These are phyloP conservation scores for Aphanomyces stellatus DNA, from an alignment of 352 stramenopile genomes.

Conservation along the genomic window DNA sequence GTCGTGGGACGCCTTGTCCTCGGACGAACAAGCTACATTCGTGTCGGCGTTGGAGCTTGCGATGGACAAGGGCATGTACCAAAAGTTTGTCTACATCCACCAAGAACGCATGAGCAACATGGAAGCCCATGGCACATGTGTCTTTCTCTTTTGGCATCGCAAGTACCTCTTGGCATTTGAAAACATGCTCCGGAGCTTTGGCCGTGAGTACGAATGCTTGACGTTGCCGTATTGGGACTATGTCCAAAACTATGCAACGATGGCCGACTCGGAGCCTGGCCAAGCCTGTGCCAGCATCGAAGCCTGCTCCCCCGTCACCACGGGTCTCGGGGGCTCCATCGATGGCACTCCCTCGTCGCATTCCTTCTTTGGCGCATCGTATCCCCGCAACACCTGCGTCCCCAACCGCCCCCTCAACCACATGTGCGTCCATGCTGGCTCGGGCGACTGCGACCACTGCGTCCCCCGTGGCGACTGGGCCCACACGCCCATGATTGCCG, in stretches of 20 bases:
- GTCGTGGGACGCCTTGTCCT: constrained; percentile 36
- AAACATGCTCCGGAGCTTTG: constrained; percentile 22
- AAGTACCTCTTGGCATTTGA: constrained; percentile 21
- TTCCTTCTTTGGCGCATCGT: neutral
- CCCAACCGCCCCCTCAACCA: neutral
- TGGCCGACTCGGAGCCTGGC: neutral
- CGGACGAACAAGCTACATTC: constrained; percentile 35
- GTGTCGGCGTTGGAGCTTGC: constrained; percentile 31
- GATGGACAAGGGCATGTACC: constrained; percentile 47
- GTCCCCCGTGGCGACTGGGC: constrained; percentile 3
- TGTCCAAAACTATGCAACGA: constrained; percentile 1
- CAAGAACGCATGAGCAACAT: constrained; percentile 44
- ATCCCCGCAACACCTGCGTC: no score
- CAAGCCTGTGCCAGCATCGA: neutral
- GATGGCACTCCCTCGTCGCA: neutral
- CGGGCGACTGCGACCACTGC: neutral
- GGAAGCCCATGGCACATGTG: constrained; percentile 31
- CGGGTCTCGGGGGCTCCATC: neutral
- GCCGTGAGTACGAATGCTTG: constrained; percentile 7
- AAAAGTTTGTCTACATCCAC: constrained; percentile 56
- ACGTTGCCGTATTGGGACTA: constrained; percentile 23
- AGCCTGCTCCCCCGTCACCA: neutral
- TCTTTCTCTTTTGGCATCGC: constrained; percentile 22
- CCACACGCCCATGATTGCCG: neutral
- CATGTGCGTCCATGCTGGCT: neutral